Evolutionary conservation across 2,329 filamentous ascomycete species (phyloP).

Genomic region (Fusarium albidum): DNA sequence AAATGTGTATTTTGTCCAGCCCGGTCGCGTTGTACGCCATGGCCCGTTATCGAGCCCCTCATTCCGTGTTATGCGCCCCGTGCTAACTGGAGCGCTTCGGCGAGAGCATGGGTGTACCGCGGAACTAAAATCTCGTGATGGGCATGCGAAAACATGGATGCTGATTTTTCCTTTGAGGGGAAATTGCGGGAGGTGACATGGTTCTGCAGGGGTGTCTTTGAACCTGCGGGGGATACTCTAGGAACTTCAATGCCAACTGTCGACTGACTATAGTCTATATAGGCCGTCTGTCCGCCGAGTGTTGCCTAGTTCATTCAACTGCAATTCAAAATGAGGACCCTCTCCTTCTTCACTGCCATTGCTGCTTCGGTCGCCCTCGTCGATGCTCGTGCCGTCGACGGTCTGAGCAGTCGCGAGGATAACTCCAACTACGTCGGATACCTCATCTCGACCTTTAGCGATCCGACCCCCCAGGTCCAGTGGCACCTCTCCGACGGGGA

Average conservation of each 20-base stretch:
- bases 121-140: constrained; percentile 11
- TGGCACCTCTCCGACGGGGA: constrained; percentile 46
- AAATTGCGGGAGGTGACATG: constrained; percentile 1
- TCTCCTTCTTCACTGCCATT: constrained; percentile 6
- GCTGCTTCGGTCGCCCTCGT: constrained; percentile 8
- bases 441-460: constrained; percentile 47
- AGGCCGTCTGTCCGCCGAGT: not conserved
- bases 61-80: constrained; percentile 25
- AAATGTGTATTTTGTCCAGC: not conserved
- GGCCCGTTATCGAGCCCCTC: constrained; percentile 20
- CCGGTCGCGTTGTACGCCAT: not conserved
- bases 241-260: not conserved
- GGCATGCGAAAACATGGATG: constrained; percentile 10
- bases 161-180: not conserved
- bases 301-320: not conserved
- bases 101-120: constrained; percentile 17
- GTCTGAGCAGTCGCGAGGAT: constrained; percentile 1
- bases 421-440: constrained; percentile 40
- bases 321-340: constrained; percentile 6
- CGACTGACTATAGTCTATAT: not conserved
- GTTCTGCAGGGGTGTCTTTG: constrained; percentile 15
- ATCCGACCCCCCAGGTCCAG: constrained; percentile 44
- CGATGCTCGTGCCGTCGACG: constrained; percentile 14
- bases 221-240: constrained; percentile 1
- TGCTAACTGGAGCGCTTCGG: constrained; percentile 31